Conservation (phyloP, 2,329 filamentous ascomycete species). For the Rachicladosporium sp. region DNA sequence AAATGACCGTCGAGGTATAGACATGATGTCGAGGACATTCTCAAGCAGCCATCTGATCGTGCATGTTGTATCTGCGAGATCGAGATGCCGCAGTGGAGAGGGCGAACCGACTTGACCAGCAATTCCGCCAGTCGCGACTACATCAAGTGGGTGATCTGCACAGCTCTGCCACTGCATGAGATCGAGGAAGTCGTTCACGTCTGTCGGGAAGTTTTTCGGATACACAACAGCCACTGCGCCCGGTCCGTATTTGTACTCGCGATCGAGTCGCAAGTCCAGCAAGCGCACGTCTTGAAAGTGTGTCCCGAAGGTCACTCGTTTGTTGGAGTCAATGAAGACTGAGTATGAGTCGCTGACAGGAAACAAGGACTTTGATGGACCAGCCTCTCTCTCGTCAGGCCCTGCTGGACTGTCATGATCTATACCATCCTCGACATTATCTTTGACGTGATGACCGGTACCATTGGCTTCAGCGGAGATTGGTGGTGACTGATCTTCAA, state of each 20-base stretch:
- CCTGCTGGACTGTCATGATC: not conserved
- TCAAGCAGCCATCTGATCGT: slow-evolving; percentile 67
- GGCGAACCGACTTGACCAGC: slow-evolving; percentile 21
- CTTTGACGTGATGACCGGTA: not conserved
- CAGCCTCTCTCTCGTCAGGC: not conserved
- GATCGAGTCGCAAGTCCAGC: slow-evolving; percentile 45
- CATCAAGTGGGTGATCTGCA: slow-evolving; percentile 56
- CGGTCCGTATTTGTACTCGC: slow-evolving; percentile 43
- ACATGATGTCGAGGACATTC: slow-evolving; percentile 77
- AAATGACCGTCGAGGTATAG: slow-evolving; percentile 79
- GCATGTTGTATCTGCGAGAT: slow-evolving; percentile 26
- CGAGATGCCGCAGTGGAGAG: slow-evolving; percentile 27
- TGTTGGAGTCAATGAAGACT: slow-evolving; percentile 53
- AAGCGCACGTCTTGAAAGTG: slow-evolving; percentile 95
- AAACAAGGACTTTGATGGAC: slow-evolving; percentile 35
- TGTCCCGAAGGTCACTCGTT: slow-evolving; percentile 56
- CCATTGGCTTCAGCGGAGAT: not conserved
- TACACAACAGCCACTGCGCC: slow-evolving; percentile 73
- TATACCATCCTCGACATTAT: not conserved
- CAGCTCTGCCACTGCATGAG: slow-evolving; percentile 66
- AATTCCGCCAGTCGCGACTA: slow-evolving; percentile 28
- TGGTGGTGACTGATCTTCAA: not conserved
- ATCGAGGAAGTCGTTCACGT: slow-evolving; percentile 66
- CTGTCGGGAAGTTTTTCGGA: slow-evolving; percentile 72
- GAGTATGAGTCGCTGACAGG: slow-evolving; percentile 45